phyloP scores from a whole-genome alignment of 441 rosid genomes.

The Metrosideros polymorpha region DNA sequence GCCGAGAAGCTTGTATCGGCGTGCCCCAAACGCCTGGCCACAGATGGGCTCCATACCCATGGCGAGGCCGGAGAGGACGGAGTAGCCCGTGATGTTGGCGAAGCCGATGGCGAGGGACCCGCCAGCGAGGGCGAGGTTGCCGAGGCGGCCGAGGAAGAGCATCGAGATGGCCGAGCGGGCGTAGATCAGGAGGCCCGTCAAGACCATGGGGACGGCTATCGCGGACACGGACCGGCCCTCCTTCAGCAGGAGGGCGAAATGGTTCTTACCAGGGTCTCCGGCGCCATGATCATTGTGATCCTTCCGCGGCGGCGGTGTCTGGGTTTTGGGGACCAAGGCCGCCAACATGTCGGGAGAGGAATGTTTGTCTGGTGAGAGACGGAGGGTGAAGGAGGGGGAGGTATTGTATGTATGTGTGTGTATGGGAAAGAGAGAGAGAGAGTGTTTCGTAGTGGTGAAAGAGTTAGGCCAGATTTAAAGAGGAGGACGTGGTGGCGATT shows the following conservation, averaged over 20 bases:
- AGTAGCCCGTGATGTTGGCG: conserved; percentile 14
- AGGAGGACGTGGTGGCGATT: not conserved
- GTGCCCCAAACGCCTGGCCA: conserved; percentile 5
- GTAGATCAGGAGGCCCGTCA: conserved; percentile 2
- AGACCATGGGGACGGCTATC: conserved; percentile 2
- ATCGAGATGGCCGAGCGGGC: conserved; percentile 6
- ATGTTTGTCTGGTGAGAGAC: not conserved
- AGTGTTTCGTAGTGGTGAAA: not conserved
- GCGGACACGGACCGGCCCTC: not conserved
- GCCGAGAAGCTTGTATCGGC: not conserved
- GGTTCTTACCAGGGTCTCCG: not conserved
- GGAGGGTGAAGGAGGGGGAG: not conserved
- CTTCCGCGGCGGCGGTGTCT: not conserved
- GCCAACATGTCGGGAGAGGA: not conserved
- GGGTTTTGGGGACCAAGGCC: not conserved
- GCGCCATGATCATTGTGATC: not conserved
- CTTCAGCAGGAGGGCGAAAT: not conserved
- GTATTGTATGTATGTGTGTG: not conserved
- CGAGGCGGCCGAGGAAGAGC: conserved; percentile 9
- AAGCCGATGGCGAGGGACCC: conserved; percentile 14
- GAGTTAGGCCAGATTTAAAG: not conserved
- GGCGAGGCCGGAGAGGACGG: conserved; percentile 9
- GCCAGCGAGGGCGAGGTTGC: conserved; percentile 1
- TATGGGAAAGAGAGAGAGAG: not conserved
- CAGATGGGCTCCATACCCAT: conserved; percentile 16